Percentiles rank a stretch among this genome's conserved stretches.
Evolutionary conservation across 2,329 filamentous ascomycete genomes (phyloP).

Genomic region (Nemania diffusa): DNA sequence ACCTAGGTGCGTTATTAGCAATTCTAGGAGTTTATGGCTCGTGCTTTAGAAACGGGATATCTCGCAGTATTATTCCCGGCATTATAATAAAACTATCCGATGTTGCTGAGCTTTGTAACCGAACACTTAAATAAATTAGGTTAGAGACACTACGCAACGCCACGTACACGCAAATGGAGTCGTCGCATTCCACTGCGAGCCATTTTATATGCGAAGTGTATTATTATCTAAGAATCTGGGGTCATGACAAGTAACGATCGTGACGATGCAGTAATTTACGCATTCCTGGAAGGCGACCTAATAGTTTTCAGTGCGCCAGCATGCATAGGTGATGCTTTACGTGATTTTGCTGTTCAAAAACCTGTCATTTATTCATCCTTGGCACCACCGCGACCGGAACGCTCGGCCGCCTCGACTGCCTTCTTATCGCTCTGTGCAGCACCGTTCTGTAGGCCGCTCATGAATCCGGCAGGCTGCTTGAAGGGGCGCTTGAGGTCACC

Average conservation of each 20-base stretch:
- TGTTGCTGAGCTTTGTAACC: background rate
- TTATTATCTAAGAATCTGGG: conserved; percentile 23
- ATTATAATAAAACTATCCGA: background rate
- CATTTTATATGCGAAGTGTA: conserved; percentile 5
- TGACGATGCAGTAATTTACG: background rate
- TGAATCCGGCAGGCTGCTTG: conserved; percentile 86
- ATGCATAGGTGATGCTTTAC: background rate
- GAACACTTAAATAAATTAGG: background rate
- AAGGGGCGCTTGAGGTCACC: conserved; percentile 96
- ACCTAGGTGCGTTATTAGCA: background rate
- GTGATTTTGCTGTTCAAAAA: conserved; percentile 1
- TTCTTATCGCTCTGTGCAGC: conserved; percentile 93
- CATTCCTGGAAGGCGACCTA: background rate
- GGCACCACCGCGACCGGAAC: conserved; percentile 74
- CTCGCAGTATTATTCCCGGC: too few relatives aligned
- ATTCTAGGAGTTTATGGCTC: background rate
- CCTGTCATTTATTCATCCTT: conserved; percentile 72
- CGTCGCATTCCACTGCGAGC: background rate
- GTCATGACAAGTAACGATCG: background rate
- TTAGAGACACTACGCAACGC: background rate
- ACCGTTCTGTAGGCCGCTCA: conserved; percentile 78
- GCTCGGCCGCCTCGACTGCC: conserved; percentile 82
- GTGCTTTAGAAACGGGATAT: background rate
- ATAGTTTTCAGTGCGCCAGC: too few relatives aligned
- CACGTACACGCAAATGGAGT: background rate